Base-by-base conservation (phyloP, 2,329 filamentous ascomycete genomes). In the Periconia macrospinosa region DNA sequence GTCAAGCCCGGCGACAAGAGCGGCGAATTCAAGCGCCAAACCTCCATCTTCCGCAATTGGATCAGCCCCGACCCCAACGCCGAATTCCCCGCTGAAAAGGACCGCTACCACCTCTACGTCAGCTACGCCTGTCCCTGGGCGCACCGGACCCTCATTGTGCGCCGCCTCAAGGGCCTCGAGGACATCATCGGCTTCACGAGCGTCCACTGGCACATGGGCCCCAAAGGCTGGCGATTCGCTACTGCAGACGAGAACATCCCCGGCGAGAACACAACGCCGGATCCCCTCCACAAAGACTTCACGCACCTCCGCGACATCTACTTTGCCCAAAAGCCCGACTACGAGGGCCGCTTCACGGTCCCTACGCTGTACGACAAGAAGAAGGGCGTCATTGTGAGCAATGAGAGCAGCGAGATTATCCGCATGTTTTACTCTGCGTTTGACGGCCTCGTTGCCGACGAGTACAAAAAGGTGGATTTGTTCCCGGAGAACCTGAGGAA, bases 101-200 rank as follows among this genome's bases (percentile, higher is more conserved):
- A 84, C 49, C 84, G 94, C 52, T 99, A 99, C 74, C 94, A 99
- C 76, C 85, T 99, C 65, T 99, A 93, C 71, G 88, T 96, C 62
- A 93, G 89, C 67, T 96, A 96, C 75, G 92, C 92, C 7, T 97
- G 92, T 75, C 92, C 92, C 3, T 97, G 92, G 92, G 92, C 93
- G 6, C 91, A 91, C 69, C 87, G 94, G 42, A 88, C 91, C 0
- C 81, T 97, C 60, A 96, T 97, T 62, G 89, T 90, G 2, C 84
- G 93, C 54, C 88, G 91, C 72, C 83, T 99, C 67, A 99, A 97
- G 79, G 94, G 93, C 0, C 82, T 99, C 0, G 90, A 97, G 65
- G 88, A 95, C 52, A 83, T 94, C 60, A 87, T 99, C 62, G 79
- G 84, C 6, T 81, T 85, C 55, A 94, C 91, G 0, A 86, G 85